Conservation (phyloP, 2,329 filamentous ascomycete genomes). For the Dryadomyces quercus-mongolicae region DNA sequence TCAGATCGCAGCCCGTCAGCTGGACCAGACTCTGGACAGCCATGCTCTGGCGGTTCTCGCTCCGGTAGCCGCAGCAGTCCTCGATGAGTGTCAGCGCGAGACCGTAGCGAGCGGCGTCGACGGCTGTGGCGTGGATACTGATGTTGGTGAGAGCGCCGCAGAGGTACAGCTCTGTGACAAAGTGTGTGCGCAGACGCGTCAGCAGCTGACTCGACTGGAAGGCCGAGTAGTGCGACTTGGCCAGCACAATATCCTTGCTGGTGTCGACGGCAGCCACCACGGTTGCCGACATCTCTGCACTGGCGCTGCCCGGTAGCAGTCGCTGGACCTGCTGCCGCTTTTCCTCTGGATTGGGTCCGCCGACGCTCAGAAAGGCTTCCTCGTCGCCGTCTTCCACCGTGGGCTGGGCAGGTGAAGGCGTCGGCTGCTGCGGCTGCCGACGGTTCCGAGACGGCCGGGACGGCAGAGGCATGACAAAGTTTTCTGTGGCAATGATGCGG, state of each 20-base stretch:
- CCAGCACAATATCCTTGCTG: slow-evolving; percentile 34
- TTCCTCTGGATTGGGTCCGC: slow-evolving; percentile 8
- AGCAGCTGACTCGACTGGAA: slow-evolving; percentile 66
- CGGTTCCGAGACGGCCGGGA: background rate
- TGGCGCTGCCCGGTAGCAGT: slow-evolving; percentile 30
- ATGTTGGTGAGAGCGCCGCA: slow-evolving; percentile 80
- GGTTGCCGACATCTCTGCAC: slow-evolving; percentile 30
- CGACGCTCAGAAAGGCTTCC: slow-evolving; percentile 25
- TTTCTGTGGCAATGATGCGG: slow-evolving; percentile 33
- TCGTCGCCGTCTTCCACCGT: slow-evolving; percentile 19
- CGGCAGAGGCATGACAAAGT: background rate
- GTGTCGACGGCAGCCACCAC: slow-evolving; percentile 31
- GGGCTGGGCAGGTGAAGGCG: slow-evolving; percentile 10
- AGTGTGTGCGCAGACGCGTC: slow-evolving; percentile 64
- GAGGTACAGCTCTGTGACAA: slow-evolving; percentile 81
- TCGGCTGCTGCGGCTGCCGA: background rate
- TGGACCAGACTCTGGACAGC: slow-evolving; percentile 61
- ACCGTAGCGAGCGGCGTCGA: slow-evolving; percentile 81
- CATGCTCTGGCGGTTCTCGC: slow-evolving; percentile 52
- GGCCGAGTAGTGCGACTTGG: slow-evolving; percentile 80
- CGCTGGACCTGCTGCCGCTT: slow-evolving; percentile 20
- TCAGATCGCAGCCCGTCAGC: slow-evolving; percentile 59
- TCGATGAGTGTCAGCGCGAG: slow-evolving; percentile 77
- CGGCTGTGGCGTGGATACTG: slow-evolving; percentile 79
- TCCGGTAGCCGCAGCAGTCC: slow-evolving; percentile 78